Evolutionary conservation across 805 yeast species (phyloP).

Genomic region (Debaryomyces castellii): DNA sequence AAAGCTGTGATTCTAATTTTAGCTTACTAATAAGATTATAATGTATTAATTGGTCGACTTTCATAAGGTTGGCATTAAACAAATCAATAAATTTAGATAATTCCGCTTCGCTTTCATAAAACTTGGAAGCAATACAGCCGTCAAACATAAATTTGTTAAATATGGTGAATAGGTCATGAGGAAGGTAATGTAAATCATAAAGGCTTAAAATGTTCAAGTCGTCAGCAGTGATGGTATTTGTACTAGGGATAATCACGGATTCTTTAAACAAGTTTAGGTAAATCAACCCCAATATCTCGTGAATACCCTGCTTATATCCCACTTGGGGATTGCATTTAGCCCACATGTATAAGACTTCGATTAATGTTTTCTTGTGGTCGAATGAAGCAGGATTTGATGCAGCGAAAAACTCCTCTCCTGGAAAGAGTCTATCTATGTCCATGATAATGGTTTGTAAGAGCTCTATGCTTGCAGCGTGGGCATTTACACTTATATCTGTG

Average conservation of each 20-base stretch:
- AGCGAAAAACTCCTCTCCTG: constrained; percentile 39
- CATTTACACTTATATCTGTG: constrained; percentile 2
- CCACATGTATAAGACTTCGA: constrained; percentile 49
- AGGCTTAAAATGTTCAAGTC: constrained; percentile 38
- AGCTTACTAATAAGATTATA: constrained; percentile 43
- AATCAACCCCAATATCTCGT: constrained; percentile 52
- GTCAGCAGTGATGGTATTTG: constrained; percentile 21
- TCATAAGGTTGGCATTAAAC: constrained; percentile 48
- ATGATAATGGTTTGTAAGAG: constrained; percentile 43
- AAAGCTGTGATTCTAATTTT: constrained; percentile 49
- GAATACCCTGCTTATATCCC: constrained; percentile 56
- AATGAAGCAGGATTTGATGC: constrained; percentile 13
- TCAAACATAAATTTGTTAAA: constrained; percentile 42
- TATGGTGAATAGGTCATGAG: constrained; percentile 45
- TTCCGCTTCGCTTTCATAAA: constrained; percentile 40
- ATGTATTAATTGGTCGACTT: constrained; percentile 49
- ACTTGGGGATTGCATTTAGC: constrained; percentile 46
- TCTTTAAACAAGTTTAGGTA: constrained; percentile 41
- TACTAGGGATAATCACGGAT: constrained; percentile 25
- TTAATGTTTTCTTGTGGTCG: constrained; percentile 26
- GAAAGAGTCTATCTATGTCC: constrained; percentile 54
- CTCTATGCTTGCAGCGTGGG: constrained; percentile 33
- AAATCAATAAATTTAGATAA: constrained; percentile 47
- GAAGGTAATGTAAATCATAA: constrained; percentile 36
- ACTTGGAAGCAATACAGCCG: constrained; percentile 36